These are phyloP conservation scores for Beta lomatogona DNA, from an alignment of 179 eudicot genomes.

Conservation along the genomic window DNA sequence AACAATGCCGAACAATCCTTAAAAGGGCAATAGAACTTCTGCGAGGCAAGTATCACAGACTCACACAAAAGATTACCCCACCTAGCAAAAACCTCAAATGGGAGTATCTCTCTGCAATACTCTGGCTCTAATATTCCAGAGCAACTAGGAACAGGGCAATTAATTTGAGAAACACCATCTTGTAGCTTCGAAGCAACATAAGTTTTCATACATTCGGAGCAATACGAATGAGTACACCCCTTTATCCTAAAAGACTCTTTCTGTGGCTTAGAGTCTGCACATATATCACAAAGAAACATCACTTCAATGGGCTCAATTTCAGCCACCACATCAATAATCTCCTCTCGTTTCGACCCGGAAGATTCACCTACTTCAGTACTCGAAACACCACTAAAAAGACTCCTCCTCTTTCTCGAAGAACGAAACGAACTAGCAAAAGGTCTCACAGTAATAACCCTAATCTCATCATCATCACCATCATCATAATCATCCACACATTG, in stretches of 20 bases:
- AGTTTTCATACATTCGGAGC: slow-evolving; percentile 52
- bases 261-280: slow-evolving; percentile 47
- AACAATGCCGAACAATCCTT: slow-evolving; percentile 65
- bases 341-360: slow-evolving; percentile 22
- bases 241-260: slow-evolving; percentile 33
- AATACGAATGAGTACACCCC: slow-evolving; percentile 55
- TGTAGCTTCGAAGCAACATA: slow-evolving; percentile 55
- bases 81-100: slow-evolving; percentile 47
- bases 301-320: slow-evolving; percentile 14
- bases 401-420: slow-evolving; percentile 3
- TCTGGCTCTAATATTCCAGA: slow-evolving; percentile 48
- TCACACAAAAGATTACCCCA: slow-evolving; percentile 61
- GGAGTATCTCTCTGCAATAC: slow-evolving; percentile 46
- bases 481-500: slow-evolving; percentile 37
- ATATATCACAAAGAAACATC: slow-evolving; percentile 52
- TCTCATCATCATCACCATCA: slow-evolving; percentile 18
- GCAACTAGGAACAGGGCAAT: slow-evolving; percentile 53
- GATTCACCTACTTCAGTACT: slow-evolving; percentile 43
- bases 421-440: not conserved
- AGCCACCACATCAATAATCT: slow-evolving; percentile 9
- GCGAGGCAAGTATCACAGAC: slow-evolving; percentile 47
- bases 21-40: slow-evolving; percentile 66
- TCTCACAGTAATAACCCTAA: slow-evolving; percentile 15
- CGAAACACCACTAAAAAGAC: slow-evolving; percentile 19
- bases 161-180: slow-evolving; percentile 41